These are phyloP conservation scores for Laetiporus sulphureus DNA, from an alignment of 1,284 basidiomycete genomes.

Conservation along the genomic window DNA sequence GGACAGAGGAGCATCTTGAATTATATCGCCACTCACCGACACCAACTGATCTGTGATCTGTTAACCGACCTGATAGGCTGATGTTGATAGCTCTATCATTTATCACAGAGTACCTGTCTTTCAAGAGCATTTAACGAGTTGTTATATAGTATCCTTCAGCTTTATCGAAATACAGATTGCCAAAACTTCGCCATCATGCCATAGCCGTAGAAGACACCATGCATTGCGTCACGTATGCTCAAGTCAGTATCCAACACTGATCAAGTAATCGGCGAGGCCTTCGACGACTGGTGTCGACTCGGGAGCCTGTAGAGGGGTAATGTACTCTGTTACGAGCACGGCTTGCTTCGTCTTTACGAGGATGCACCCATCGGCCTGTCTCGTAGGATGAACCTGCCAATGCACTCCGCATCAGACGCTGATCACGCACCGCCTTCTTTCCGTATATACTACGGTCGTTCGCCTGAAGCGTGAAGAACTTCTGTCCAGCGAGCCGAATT, in stretches of 20 bases:
- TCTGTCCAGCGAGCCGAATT: constrained; percentile 64
- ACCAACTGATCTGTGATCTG: no score
- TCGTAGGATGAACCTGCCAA: not conserved
- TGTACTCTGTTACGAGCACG: constrained; percentile 79
- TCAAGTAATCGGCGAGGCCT: constrained; percentile 78
- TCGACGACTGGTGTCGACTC: constrained; percentile 76
- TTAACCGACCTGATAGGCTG: no score
- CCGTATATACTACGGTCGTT: constrained; percentile 63
- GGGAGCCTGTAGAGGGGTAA: constrained; percentile 58
- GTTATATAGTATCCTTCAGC: not conserved
- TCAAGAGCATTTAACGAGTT: not conserved
- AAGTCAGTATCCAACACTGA: constrained; percentile 48
- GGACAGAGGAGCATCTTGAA: no score
- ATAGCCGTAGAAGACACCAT: constrained; percentile 2
- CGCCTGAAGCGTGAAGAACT: constrained; percentile 77
- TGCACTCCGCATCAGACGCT: not conserved
- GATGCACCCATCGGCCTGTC: constrained; percentile 73
- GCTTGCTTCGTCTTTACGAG: constrained; percentile 88
- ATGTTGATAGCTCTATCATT: not conserved
- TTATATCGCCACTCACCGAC: no score
- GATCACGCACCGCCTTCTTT: constrained; percentile 67
- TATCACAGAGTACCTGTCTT: not conserved
- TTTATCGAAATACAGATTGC: constrained; percentile 6
- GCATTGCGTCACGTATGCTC: no score
- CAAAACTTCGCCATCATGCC: constrained; percentile 5